Base-by-base conservation (phyloP, 2,329 filamentous ascomycete genomes). In the Tympanopsis confertula region DNA sequence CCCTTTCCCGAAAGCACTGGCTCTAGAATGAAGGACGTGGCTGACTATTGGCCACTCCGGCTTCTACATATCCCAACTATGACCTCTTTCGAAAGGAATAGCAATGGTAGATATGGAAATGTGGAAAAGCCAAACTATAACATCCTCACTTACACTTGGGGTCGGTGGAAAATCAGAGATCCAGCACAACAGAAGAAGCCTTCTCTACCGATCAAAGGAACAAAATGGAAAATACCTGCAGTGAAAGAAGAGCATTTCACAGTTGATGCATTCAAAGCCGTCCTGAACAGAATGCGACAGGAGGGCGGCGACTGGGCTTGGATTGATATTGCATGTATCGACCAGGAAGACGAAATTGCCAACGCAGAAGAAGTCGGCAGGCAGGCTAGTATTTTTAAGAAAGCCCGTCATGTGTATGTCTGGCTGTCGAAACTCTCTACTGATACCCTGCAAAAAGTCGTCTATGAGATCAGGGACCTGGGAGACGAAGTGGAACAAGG, bases 321-420 rank as follows among this genome's bases (percentile, higher is more conserved):
- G 37, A 5, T 39, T 4, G 37, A 39, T 19, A 19, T 39, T 15
- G 37, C 28, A 5, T 39, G 37, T 22, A 39, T 39, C 30, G 37
- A 39, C 18, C 37, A 39, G 32, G 17, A 35, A 13, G 28, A 39
- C 29, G 18, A 20, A 3, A 3, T 4, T 14, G 15, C 13, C 4
- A 35, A 17, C 17, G 29, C 18, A 4, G 28, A 35, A 15, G 37
- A 39, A 19, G 22, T 39, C 12, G 37, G 37, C 22, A 22, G 37
- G 5, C 37, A 39, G 32, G 37, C 37, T 19, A 35, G 29, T 30
- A 39, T 39, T 14, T 39, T 39, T 28, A 39, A 39, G n/a, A 35
- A 35, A 4, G 37, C 37, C n/a, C 15, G 10, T 5, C 10, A 4
- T 3, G 14, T 30, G 3, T 39, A 5, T 18, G 19, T 39, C n/a